Conservation (phyloP, 2,329 filamentous ascomycete genomes). For the Chalaropsis ovoidea region DNA sequence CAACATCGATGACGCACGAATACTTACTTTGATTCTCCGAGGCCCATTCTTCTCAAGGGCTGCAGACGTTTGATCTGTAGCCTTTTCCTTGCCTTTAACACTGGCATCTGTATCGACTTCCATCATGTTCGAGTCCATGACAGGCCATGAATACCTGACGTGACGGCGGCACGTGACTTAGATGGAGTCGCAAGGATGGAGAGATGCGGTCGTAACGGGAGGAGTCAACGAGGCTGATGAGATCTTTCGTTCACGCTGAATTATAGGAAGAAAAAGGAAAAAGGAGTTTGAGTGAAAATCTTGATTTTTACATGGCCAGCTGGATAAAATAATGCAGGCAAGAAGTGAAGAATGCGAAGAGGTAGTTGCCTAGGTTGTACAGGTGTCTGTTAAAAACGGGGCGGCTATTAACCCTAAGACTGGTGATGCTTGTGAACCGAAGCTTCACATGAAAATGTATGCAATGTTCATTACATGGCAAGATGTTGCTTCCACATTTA, state of each 20-base stretch:
- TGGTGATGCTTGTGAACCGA: background rate
- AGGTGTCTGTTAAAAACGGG: background rate
- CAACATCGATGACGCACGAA: background rate
- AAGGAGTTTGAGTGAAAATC: background rate
- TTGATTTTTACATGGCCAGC: background rate
- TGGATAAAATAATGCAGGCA: background rate
- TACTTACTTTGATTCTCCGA: constrained; percentile 17
- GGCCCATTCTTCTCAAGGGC: background rate
- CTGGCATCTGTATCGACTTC: background rate
- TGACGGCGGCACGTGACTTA: no score
- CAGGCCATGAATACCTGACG: background rate
- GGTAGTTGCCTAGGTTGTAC: background rate
- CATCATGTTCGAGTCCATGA: background rate
- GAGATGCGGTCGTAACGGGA: no score
- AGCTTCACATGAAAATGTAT: no score
- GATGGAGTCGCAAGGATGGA: no score
- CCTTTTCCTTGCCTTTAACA: background rate
- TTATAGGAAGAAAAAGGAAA: background rate
- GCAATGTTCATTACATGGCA: background rate
- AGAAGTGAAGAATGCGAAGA: background rate
- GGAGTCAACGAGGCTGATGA: no score
- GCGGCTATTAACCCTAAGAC: background rate
- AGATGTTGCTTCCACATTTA: no score
- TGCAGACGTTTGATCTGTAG: background rate
- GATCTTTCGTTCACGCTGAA: background rate